Percentiles rank a stretch among this genome's conserved stretches.
These are phyloP conservation scores for Russula abietina DNA, from an alignment of 768 basidiomycete genomes.

Conservation along the genomic window DNA sequence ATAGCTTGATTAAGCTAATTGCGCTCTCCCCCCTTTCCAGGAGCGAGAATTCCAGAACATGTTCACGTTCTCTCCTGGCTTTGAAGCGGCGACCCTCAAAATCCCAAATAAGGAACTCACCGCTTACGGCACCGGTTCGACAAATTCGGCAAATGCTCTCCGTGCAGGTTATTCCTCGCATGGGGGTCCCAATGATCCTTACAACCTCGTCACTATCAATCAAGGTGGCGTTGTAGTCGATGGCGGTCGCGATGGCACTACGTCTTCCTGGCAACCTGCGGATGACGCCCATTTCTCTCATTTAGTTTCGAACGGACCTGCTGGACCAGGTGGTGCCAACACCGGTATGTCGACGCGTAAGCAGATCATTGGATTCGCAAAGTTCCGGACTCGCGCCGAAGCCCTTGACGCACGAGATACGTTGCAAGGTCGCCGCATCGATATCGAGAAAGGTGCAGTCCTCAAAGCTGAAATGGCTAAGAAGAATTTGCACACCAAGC, in stretches of 20 bases:
- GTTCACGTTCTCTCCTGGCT: slow-evolving; percentile 94
- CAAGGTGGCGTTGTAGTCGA: slow-evolving; percentile 83
- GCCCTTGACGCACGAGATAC: slow-evolving; percentile 84
- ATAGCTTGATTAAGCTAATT: slow-evolving; percentile 15
- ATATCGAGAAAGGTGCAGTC: slow-evolving; percentile 86
- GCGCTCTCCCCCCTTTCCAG: slow-evolving; percentile 37
- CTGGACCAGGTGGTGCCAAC: slow-evolving; percentile 18
- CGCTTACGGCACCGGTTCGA: slow-evolving; percentile 48
- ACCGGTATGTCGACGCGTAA: slow-evolving; percentile 58
- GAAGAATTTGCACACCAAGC: slow-evolving; percentile 97
- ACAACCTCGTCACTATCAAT: slow-evolving; percentile 77
- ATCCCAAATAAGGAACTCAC: slow-evolving; percentile 90
- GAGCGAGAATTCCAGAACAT: slow-evolving; percentile 99
- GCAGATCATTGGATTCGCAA: slow-evolving; percentile 98
- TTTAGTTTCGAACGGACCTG: slow-evolving; percentile 22
- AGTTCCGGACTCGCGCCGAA: slow-evolving; percentile 83
- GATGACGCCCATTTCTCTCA: slow-evolving; percentile 36
- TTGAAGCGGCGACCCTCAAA: slow-evolving; percentile 97
- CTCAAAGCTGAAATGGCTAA: slow-evolving; percentile 99
- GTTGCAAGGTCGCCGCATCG: slow-evolving; percentile 84
- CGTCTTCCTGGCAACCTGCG: slow-evolving; percentile 53
- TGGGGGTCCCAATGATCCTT: slow-evolving; percentile 66
- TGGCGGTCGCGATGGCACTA: slow-evolving; percentile 62
- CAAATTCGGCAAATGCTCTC: slow-evolving; percentile 18
- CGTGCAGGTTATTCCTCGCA: slow-evolving; percentile 29